phyloP scores from a whole-genome alignment of 2,329 filamentous ascomycete species.

The Cladophialophora carrionii region DNA sequence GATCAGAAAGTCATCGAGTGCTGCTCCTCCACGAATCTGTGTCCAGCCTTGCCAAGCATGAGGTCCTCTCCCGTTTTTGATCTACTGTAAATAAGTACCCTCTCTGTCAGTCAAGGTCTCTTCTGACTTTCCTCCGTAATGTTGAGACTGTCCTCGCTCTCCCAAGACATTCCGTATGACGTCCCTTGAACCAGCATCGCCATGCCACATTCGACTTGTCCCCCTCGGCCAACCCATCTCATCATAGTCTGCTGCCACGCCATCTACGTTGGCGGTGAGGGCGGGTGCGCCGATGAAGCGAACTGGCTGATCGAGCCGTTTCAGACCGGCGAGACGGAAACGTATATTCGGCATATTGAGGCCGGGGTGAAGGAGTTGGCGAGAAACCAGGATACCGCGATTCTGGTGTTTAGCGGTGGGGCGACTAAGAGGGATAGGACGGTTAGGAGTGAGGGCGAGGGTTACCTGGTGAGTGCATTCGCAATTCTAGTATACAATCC shows the following conservation, averaged over 20 bases:
- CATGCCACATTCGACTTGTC: not conserved
- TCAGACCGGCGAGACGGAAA: conserved; percentile 75
- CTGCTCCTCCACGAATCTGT: too few relatives aligned
- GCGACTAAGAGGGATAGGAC: conserved; percentile 30
- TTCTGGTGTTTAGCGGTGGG: conserved; percentile 75
- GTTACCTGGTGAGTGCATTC: conserved; percentile 29
- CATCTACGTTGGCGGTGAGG: conserved; percentile 67
- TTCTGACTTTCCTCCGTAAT: too few relatives aligned
- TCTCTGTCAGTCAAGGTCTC: too few relatives aligned
- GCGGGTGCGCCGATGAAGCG: conserved; percentile 19
- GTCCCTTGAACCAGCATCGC: conserved; percentile 49
- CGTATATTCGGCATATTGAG: conserved; percentile 75
- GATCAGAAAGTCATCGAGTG: not conserved
- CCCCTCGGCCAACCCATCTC: conserved; percentile 56
- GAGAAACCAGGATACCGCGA: conserved; percentile 48
- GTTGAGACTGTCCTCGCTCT: not conserved
- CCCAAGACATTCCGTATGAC: not conserved
- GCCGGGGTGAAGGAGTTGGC: conserved; percentile 60
- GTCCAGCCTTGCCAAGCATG: not conserved
- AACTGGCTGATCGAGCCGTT: conserved; percentile 72
- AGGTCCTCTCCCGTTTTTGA: not conserved
- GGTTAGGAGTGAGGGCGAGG: conserved; percentile 22
- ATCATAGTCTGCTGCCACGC: conserved; percentile 84
- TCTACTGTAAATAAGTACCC: not conserved
- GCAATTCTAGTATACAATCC: too few relatives aligned